A percentile compares a stretch with the other conserved stretches of the same genome.
Evolutionary conservation across 768 basidiomycete species (phyloP).

Genomic region (Lentinula guzmanii): DNA sequence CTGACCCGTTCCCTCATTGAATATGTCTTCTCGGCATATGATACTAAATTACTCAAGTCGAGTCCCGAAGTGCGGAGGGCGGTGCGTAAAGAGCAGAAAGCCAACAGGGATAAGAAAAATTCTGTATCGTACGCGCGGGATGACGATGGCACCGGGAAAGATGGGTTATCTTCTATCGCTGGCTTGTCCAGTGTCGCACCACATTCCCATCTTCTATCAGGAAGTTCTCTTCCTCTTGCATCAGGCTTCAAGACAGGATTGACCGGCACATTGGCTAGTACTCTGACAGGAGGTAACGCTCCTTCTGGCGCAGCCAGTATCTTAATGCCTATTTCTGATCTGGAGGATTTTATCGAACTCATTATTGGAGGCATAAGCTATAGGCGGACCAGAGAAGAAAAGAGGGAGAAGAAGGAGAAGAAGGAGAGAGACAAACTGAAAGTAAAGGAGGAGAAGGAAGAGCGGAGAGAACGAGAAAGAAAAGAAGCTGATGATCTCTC

Average conservation of each 20-base stretch:
- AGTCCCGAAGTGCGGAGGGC: conserved; percentile 3
- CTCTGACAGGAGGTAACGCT: conserved; percentile 15
- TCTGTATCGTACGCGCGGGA: not conserved
- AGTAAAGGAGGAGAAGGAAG: conserved; percentile 14
- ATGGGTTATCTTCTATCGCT: not conserved
- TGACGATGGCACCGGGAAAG: not conserved
- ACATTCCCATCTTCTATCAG: not conserved
- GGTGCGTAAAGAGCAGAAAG: conserved; percentile 3
- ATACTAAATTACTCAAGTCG: conserved; percentile 23
- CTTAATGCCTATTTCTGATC: conserved; percentile 43
- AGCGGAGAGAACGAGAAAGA: conserved; percentile 11
- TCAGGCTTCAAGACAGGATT: conserved; percentile 1
- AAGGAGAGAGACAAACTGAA: conserved; percentile 13
- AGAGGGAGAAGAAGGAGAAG: conserved; percentile 13
- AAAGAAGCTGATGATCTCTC: not conserved
- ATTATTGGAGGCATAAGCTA: conserved; percentile 25
- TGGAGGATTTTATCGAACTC: conserved; percentile 44
- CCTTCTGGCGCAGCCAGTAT: conserved; percentile 32
- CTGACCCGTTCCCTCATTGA: conserved; percentile 43
- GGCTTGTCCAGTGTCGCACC: not conserved
- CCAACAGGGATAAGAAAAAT: not conserved
- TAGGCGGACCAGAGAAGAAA: conserved; percentile 8
- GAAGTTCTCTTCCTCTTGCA: conserved; percentile 1
- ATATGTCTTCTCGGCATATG: conserved; percentile 41
- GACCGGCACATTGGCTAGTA: conserved; percentile 1